These are phyloP conservation scores for Amanita molliuscula DNA, from an alignment of 768 basidiomycete species.

Conservation along the genomic window DNA sequence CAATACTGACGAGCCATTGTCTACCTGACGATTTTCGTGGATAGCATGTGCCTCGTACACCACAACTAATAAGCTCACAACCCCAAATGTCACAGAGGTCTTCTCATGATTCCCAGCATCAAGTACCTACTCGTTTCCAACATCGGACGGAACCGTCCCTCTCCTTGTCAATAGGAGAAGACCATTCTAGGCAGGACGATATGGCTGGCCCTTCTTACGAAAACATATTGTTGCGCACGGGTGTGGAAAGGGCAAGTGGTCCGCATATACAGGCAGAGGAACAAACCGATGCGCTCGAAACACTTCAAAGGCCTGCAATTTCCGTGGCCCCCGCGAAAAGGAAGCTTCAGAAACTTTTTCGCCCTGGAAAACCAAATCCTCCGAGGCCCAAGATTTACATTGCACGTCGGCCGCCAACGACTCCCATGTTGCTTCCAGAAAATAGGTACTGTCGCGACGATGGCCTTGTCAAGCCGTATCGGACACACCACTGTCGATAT, in stretches of 20 bases:
- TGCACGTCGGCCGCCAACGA: conserved; percentile 23
- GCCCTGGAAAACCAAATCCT: neutral
- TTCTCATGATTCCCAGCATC: neutral
- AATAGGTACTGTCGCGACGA: conserved; percentile 60
- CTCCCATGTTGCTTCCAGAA: conserved; percentile 43
- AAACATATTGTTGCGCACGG: conserved; percentile 15
- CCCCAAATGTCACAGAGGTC: neutral
- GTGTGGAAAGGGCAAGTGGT: neutral
- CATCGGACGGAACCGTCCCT: conserved; percentile 6
- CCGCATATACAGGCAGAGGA: neutral
- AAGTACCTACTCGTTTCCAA: neutral
- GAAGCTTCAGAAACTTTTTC: conserved; percentile 3
- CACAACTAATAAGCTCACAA: neutral
- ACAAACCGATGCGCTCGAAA: neutral
- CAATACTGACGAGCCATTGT: neutral
- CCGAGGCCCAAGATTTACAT: conserved; percentile 13
- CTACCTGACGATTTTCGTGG: neutral
- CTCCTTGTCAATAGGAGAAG: conserved; percentile 3
- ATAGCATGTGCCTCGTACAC: neutral
- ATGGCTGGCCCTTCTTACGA: conserved; percentile 36
- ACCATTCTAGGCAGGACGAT: conserved; percentile 14
- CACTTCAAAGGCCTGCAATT: neutral
- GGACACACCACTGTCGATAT: conserved; percentile 71
- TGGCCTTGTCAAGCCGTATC: conserved; percentile 57
- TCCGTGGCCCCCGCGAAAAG: neutral